Conservation (phyloP, 768 basidiomycete genomes). For the Asterophora parasitica region DNA sequence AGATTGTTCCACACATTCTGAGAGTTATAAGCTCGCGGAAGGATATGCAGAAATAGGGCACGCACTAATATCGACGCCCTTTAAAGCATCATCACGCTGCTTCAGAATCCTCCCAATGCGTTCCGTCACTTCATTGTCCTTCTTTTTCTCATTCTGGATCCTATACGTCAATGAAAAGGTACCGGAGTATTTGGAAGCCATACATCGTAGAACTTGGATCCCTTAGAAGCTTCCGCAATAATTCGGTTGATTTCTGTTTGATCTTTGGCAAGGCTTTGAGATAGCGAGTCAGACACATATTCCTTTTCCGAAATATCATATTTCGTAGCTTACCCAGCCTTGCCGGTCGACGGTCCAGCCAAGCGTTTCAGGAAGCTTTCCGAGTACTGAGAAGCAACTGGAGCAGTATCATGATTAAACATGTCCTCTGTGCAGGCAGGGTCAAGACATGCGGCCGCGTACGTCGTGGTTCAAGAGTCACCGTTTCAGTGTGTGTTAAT, state of each 20-base stretch:
- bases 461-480: too few relatives aligned
- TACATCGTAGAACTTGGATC: slow-evolving; percentile 89
- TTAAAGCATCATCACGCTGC: slow-evolving; percentile 53
- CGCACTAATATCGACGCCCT: slow-evolving; percentile 54
- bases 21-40: background rate
- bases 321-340: slow-evolving; percentile 62
- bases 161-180: background rate
- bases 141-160: slow-evolving; percentile 80
- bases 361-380: slow-evolving; percentile 72
- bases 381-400: slow-evolving; percentile 51
- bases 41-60: slow-evolving; percentile 9
- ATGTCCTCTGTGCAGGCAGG: background rate
- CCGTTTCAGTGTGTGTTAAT: too few relatives aligned
- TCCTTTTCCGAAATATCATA: background rate
- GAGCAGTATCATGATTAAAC: slow-evolving; percentile 3
- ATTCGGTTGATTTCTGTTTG: slow-evolving; percentile 83
- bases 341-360: slow-evolving; percentile 84
- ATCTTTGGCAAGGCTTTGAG: slow-evolving; percentile 61
- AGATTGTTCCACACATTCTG: slow-evolving; percentile 56
- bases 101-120: slow-evolving; percentile 69
- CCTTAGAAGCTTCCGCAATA: slow-evolving; percentile 88
- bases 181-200: slow-evolving; percentile 11
- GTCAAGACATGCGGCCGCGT: background rate
- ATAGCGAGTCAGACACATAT: background rate
- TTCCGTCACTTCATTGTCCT: slow-evolving; percentile 79